Evolutionary conservation across 2,329 filamentous ascomycete species (phyloP), one percentile per base, ranked within the genome.

Genomic region (Corinectria fuckeliana): DNA sequence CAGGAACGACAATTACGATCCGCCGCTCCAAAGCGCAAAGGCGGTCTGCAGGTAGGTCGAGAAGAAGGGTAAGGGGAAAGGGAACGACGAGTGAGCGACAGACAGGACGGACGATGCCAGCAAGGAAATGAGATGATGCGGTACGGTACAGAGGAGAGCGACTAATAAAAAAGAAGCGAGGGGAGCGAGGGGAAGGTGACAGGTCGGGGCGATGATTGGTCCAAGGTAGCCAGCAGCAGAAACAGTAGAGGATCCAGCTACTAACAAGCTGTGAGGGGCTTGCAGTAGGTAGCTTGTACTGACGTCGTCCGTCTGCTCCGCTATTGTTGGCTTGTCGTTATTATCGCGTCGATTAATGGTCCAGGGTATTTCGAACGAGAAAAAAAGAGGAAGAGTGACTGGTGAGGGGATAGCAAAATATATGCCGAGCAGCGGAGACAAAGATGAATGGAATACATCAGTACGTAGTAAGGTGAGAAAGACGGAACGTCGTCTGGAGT

Each of bases 141-240:
- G 50, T 54, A 44, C 56, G 50, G 39, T 55, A 50, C n/a, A n/a
- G n/a, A n/a, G n/a, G n/a, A n/a, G 50, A 45, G 54, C 50, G 23
- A 49, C 50, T 57, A 42, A 50, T 57, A 42, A 50, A 51, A 48
- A 51, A 25, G 41, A 21, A 30, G 28, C 41, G 23, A 38, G 48
- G 48, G 41, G 42, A 47, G 55, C 63, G 42, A 54, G 54, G 51
- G 58, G 54, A 50, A 58, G 58, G 60, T 58, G 56, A 56, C 42
- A 66, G 56, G 57, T 45, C 38, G 30, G 50, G 56, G 38, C 50
- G 28, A 21, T 50, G 56, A 59, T 54, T 54, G 50, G 50, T 13
- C 50, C 49, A 52, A 34, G 42, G 10, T 23, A 16, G n/a, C 42
- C 23, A n/a, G 10, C 21, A 34, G 42, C 36, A 32, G 45, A 32